Base-by-base conservation (phyloP, 179 eudicot genomes). In the Beta corolliflora region DNA sequence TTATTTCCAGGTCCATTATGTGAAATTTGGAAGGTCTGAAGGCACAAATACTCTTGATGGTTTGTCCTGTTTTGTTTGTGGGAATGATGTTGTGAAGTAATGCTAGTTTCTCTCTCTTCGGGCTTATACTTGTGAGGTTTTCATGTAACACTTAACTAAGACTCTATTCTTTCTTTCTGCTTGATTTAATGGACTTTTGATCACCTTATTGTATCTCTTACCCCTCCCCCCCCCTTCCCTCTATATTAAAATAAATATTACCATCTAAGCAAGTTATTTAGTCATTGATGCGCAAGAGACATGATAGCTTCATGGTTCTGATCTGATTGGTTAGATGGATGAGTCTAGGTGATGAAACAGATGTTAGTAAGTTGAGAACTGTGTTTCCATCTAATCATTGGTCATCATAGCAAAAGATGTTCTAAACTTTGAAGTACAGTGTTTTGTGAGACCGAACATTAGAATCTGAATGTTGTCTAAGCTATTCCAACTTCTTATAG, bases 271-370 rank as follows among this genome's bases (percentile, higher is more conserved):
- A 48, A 48, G 8, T 48, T 9, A 6, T 48, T 48, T 48, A 6
- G 53, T 48, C 10, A 9, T 7, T 48, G 4, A 6, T 48, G 53
- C 53, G 11, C 53, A 48, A 48, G 53, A 48, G 53, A 48, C 53
- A 7, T 48, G 8, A 48, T 7, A 48, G 11, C 8, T 48, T 48
- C 10, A 9, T 14, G 77, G 63, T 45, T 71, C 19, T 71, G 74
- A 71, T 31, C 77, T 74, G 3, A 74, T 74, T 74, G 77, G 64
- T 74, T n/a, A 52, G 29, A 73, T 52, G 41, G 25, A 74, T 5
- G 52, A 72, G 52, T 16, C 31, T 19, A 13, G 55, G 16, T 19
- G 7, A 55, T 55, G 41, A 23, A 55, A 71, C 19, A 74, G 65
- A 55, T 31, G 23, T 56, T 54, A 36, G 16, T 7, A 3, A 0